Evolutionary conservation across 176 grass and related monocot species (phyloP).

Genomic region (barley (Hordeum vulgare)): DNA sequence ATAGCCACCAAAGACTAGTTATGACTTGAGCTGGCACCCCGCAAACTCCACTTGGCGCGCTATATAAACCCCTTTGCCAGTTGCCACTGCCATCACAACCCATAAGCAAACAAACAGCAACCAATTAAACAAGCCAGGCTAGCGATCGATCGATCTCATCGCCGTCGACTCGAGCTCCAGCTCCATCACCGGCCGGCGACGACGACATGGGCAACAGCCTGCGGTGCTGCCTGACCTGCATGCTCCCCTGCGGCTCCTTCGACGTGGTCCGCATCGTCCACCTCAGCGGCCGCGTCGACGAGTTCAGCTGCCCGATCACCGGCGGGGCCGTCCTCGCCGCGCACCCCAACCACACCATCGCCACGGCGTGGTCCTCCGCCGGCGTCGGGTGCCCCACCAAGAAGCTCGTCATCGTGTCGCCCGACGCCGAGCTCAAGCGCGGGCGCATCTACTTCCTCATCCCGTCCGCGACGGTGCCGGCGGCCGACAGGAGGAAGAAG

Average conservation of each 20-base stretch:
- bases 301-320: constrained; percentile 64
- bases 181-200: not conserved
- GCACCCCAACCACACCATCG: constrained; percentile 80
- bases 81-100: constrained; percentile 20
- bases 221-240: constrained; percentile 80
- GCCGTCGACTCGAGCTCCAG: not conserved
- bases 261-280: constrained; percentile 87
- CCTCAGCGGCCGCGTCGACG: constrained; percentile 75
- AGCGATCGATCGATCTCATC: not conserved
- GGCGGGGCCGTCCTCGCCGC: constrained; percentile 53
- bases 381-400: constrained; percentile 41
- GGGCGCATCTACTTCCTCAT: constrained; percentile 95
- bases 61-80: constrained; percentile 28
- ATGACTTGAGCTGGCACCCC: constrained; percentile 20
- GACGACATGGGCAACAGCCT: constrained; percentile 85
- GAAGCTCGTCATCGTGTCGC: constrained; percentile 79
- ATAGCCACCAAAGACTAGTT: constrained; percentile 22
- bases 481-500: constrained; percentile 39
- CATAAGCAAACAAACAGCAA: not conserved
- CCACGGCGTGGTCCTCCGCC: constrained; percentile 59
- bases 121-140: constrained; percentile 10
- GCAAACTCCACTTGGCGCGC: constrained; percentile 24
- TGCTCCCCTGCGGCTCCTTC: constrained; percentile 83
- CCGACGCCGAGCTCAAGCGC: constrained; percentile 80
- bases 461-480: constrained; percentile 51